Evolutionary conservation across 345 rosid genomes (phyloP).

Genomic region (Conringia planisiliqua): DNA sequence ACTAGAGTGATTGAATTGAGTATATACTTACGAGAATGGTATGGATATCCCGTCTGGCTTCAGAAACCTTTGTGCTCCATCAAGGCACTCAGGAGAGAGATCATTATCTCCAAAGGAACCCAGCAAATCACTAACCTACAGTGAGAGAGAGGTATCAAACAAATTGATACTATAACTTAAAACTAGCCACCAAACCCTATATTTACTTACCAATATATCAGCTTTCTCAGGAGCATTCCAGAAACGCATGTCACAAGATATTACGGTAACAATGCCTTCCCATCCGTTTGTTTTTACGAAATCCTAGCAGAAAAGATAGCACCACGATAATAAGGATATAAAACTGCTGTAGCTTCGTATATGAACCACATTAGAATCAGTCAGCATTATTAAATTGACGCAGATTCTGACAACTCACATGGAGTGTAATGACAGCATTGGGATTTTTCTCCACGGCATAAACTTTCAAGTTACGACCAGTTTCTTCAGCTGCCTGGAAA

Average conservation of each 20-base stretch:
- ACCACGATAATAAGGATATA: not conserved
- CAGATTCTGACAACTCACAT: conserved; percentile 46
- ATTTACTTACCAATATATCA: conserved; percentile 67
- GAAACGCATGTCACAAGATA: conserved; percentile 86
- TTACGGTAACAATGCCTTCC: conserved; percentile 70
- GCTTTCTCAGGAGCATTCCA: conserved; percentile 95
- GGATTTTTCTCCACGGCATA: conserved; percentile 41
- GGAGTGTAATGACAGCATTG: conserved; percentile 79
- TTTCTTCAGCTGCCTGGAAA: conserved; percentile 81
- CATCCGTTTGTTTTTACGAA: conserved; percentile 41
- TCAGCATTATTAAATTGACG: not conserved
- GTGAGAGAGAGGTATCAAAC: not conserved
- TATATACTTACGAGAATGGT: not conserved
- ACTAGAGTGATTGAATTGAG: not conserved
- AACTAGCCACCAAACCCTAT: not conserved
- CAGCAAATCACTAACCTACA: not conserved
- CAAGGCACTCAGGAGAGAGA: not conserved
- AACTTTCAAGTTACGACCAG: conserved; percentile 66
- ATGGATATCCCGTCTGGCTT: not conserved
- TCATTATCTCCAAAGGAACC: not conserved
- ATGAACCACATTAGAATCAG: not conserved
- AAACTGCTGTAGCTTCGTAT: not conserved
- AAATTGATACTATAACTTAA: not conserved
- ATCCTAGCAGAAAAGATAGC: not conserved
- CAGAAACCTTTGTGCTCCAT: not conserved